These are phyloP conservation scores for Platanthera zijinensis DNA, from an alignment of 106 monocot species.

Conservation along the genomic window DNA sequence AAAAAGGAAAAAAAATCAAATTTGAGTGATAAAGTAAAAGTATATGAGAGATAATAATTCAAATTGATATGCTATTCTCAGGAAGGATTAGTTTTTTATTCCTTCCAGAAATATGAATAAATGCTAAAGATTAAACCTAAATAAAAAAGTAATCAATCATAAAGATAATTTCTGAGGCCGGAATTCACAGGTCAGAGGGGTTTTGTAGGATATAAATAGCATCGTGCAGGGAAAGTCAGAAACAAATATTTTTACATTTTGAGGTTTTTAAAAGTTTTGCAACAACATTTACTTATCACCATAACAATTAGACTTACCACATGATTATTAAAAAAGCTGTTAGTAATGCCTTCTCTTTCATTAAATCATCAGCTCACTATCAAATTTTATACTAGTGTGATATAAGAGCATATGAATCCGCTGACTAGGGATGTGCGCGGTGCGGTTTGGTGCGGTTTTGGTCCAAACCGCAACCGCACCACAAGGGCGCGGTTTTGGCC, in stretches of 20 bases:
- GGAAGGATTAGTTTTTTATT: not conserved
- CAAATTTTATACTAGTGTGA: not conserved
- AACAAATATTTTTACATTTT: slow-evolving; percentile 3
- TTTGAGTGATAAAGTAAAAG: not conserved
- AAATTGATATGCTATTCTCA: not conserved
- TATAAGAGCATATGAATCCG: not conserved
- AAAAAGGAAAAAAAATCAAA: not conserved
- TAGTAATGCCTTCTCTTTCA: not conserved
- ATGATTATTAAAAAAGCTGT: not conserved
- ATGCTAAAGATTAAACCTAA: not conserved
- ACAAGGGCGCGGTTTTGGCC: too few species aligned
- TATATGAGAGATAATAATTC: not conserved
- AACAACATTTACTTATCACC: not conserved
- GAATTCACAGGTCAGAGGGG: not conserved
- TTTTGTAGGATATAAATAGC: not conserved
- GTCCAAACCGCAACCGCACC: too few species aligned
- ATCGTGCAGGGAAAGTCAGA: not conserved
- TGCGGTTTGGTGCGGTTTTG: too few species aligned
- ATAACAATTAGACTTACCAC: not conserved
- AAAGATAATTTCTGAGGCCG: not conserved
- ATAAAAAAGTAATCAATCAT: not conserved
- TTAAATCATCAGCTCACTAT: not conserved
- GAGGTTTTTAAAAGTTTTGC: not conserved
- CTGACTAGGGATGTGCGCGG: not conserved
- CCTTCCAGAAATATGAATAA: not conserved